A percentile compares a stretch with the other conserved stretches of the same genome.
phyloP scores from a whole-genome alignment of 2,329 filamentous ascomycete genomes.

The Paraconiothyrium brasiliense region DNA sequence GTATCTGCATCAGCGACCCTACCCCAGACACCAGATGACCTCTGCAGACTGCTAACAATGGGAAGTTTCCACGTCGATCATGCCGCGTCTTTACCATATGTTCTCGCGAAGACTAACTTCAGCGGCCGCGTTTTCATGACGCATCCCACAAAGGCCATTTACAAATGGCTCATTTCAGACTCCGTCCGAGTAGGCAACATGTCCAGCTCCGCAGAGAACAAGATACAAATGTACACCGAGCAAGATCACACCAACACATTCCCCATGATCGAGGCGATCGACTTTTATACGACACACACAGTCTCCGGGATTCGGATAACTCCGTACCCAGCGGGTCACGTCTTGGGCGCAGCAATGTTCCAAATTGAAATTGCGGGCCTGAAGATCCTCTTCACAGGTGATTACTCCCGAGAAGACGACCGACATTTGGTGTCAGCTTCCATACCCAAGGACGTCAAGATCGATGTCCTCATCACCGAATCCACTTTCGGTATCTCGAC shows the following conservation, averaged over 20 bases:
- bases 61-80: slow-evolving; percentile 96
- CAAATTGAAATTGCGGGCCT: slow-evolving; percentile 95
- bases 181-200: slow-evolving; percentile 87
- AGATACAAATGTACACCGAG: slow-evolving; percentile 85
- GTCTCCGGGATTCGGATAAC: slow-evolving; percentile 97
- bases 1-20: slow-evolving; percentile 6
- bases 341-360: slow-evolving; percentile 98
- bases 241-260: slow-evolving; percentile 95
- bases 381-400: slow-evolving; percentile 96
- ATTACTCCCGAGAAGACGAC: slow-evolving; percentile 96
- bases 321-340: slow-evolving; percentile 95
- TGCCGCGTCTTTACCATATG: slow-evolving; percentile 97
- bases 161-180: slow-evolving; percentile 99
- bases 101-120: slow-evolving; percentile 98
- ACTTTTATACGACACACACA: slow-evolving; percentile 97
- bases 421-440: slow-evolving; percentile 93
- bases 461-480: slow-evolving; percentile 96
- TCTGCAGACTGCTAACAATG: slow-evolving; percentile 29
- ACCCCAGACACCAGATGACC: slow-evolving; percentile 6
- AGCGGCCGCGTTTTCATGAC: slow-evolving; percentile 98
- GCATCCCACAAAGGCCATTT: slow-evolving; percentile 98
- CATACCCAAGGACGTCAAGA: slow-evolving; percentile 86
- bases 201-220: slow-evolving; percentile 68
- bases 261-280: slow-evolving; percentile 93
- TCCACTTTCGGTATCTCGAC: slow-evolving; percentile 97